These are phyloP conservation scores for Xerocomellus intermedius DNA, from an alignment of 768 basidiomycete genomes.

Conservation along the genomic window DNA sequence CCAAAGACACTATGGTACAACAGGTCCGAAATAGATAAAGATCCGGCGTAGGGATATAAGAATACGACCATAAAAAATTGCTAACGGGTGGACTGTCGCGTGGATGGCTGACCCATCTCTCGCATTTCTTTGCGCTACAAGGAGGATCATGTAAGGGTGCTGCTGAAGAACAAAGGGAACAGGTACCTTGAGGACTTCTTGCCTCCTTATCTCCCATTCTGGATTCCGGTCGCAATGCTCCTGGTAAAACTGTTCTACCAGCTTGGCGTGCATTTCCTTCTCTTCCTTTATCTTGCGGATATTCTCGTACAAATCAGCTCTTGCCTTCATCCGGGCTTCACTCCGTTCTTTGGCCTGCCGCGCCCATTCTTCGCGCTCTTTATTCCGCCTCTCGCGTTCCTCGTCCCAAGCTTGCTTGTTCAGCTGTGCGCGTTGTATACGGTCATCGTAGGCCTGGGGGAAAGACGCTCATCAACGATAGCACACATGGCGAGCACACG, in stretches of 20 bases:
- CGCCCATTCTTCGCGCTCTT: constrained; percentile 56
- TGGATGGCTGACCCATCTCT: constrained; percentile 24
- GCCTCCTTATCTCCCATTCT: constrained; percentile 59
- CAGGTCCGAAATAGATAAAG: constrained; percentile 21
- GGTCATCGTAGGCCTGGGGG: constrained; percentile 48
- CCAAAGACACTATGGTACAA: constrained; percentile 22
- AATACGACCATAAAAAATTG: constrained; percentile 31
- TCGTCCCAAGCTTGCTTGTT: constrained; percentile 32
- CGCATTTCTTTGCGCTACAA: constrained; percentile 32
- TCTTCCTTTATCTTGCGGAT: constrained; percentile 42
- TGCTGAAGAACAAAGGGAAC: not conserved
- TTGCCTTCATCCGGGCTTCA: constrained; percentile 47
- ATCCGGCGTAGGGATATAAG: constrained; percentile 25
- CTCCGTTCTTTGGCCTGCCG: constrained; percentile 47
- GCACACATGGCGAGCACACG: not conserved
- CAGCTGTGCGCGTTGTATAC: constrained; percentile 31
- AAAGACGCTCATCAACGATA: not conserved
- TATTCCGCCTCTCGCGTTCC: constrained; percentile 42
- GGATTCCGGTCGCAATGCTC: constrained; percentile 56
- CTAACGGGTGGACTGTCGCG: constrained; percentile 14
- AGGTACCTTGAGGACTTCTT: constrained; percentile 51
- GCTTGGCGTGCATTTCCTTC: constrained; percentile 37
- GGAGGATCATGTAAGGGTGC: constrained; percentile 5
- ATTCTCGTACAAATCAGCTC: constrained; percentile 37
- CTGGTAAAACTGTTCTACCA: constrained; percentile 54